Conservation (phyloP, 1,284 basidiomycete species). For the Pseudozyma sp. region DNA sequence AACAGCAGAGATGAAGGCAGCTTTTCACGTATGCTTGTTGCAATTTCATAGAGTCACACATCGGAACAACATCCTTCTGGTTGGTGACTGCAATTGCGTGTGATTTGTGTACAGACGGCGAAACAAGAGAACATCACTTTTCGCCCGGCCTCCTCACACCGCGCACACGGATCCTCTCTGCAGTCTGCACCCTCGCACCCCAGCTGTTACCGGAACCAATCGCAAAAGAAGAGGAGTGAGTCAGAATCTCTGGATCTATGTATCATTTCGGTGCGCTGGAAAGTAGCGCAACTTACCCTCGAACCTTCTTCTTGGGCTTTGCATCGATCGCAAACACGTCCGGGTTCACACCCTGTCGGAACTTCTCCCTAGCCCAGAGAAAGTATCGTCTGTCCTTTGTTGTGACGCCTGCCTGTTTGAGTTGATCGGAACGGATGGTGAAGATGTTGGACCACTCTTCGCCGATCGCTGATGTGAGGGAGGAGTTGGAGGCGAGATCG, state of each 20-base stretch:
- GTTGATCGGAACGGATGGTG: constrained; percentile 73
- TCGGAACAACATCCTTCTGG: background rate
- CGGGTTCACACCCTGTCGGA: constrained; percentile 74
- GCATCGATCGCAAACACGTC: constrained; percentile 76
- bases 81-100: constrained; percentile 5
- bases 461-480: constrained; percentile 66
- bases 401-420: constrained; percentile 77
- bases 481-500: constrained; percentile 71
- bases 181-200: constrained; percentile 77
- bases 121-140: constrained; percentile 32
- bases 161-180: constrained; percentile 71
- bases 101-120: constrained; percentile 18
- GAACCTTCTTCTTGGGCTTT: constrained; percentile 78
- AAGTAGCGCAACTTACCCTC: constrained; percentile 69
- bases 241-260: background rate
- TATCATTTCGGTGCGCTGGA: background rate
- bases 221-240: background rate
- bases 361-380: constrained; percentile 84
- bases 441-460: constrained; percentile 78
- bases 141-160: constrained; percentile 60
- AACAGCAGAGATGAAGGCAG: constrained; percentile 5
- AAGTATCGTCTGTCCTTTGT: constrained; percentile 80
- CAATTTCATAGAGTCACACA: background rate
- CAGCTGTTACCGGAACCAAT: constrained; percentile 53
- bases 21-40: background rate